Evolutionary conservation across 768 basidiomycete genomes (phyloP).

Genomic region (Hemileccinum rubropunctum): DNA sequence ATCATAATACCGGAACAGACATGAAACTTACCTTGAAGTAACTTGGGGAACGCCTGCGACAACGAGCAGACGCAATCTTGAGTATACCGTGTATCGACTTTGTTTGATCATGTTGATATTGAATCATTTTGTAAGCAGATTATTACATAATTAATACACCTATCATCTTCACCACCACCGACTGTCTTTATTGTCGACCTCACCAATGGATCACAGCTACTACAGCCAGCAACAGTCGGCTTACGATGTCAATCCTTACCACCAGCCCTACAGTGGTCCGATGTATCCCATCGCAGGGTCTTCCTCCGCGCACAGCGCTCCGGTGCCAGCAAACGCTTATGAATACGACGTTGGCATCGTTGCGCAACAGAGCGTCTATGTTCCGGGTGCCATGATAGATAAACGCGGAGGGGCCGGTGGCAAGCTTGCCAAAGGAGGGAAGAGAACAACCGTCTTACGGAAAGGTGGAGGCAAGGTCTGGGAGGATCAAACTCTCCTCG

Average conservation of each 20-base stretch:
- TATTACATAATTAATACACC: constrained; percentile 20
- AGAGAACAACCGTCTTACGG: constrained; percentile 88
- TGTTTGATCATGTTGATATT: constrained; percentile 33
- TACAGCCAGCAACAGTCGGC: constrained; percentile 52
- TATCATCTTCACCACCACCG: background rate
- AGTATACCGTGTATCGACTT: constrained; percentile 10
- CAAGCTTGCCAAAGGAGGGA: constrained; percentile 85
- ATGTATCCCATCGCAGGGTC: constrained; percentile 64
- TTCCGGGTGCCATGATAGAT: constrained; percentile 88
- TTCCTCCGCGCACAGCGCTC: constrained; percentile 67
- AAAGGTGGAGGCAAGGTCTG: constrained; percentile 97
- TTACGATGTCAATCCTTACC: constrained; percentile 73
- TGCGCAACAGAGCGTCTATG: constrained; percentile 89
- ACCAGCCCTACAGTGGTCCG: constrained; percentile 76
- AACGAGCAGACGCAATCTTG: constrained; percentile 17
- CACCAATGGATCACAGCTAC: constrained; percentile 41
- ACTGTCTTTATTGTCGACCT: background rate
- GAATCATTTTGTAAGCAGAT: background rate
- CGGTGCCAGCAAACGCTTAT: constrained; percentile 86
- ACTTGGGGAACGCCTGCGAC: constrained; percentile 31
- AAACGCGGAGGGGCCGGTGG: constrained; percentile 84
- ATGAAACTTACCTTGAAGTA: constrained; percentile 40
- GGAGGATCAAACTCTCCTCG: constrained; percentile 96
- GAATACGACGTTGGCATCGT: constrained; percentile 91
- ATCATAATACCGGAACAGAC: background rate